Percentiles rank a stretch among this genome's conserved stretches.
phyloP scores from a whole-genome alignment of 2,329 filamentous ascomycete genomes.

The Grosmannia clavigera region DNA sequence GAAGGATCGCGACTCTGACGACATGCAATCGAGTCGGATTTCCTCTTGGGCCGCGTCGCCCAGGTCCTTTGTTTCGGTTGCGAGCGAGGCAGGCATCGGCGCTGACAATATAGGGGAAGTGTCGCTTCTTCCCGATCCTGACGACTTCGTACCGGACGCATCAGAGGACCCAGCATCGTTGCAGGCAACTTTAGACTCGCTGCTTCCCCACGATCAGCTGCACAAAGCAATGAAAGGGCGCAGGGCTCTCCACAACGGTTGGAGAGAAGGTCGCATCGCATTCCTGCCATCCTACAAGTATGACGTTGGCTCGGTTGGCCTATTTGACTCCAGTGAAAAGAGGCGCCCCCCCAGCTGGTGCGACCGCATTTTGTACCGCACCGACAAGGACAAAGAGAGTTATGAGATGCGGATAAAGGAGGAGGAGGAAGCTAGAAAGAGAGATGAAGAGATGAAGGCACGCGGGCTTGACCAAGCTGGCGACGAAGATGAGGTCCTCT shows the following conservation, averaged over 20 bases:
- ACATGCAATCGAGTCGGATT: conserved; percentile 19
- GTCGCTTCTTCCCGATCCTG: conserved; percentile 42
- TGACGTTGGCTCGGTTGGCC: conserved; percentile 80
- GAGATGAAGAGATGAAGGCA: conserved; percentile 75
- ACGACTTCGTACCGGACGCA: conserved; percentile 55
- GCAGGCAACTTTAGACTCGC: conserved; percentile 74
- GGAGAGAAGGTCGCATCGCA: conserved; percentile 75
- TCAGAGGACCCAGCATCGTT: conserved; percentile 73
- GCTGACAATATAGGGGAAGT: conserved; percentile 25
- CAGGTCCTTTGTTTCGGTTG: conserved; percentile 17
- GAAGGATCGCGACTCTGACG: conserved; percentile 28
- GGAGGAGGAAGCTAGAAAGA: conserved; percentile 53
- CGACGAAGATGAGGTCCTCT: conserved; percentile 73
- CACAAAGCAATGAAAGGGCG: conserved; percentile 56
- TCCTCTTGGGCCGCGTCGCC: conserved; percentile 11
- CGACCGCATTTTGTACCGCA: conserved; percentile 82
- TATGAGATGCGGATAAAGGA: conserved; percentile 54
- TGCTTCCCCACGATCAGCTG: conserved; percentile 85
- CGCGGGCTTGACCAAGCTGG: conserved; percentile 60
- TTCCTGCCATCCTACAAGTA: conserved; percentile 98
- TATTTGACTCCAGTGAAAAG: conserved; percentile 95
- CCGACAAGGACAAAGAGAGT: conserved; percentile 53
- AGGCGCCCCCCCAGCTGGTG: conserved; percentile 91
- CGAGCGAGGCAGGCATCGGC: neutral
- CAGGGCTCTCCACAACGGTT: conserved; percentile 84